phyloP scores from a whole-genome alignment of 768 basidiomycete species.

The Pholiota microspora region DNA sequence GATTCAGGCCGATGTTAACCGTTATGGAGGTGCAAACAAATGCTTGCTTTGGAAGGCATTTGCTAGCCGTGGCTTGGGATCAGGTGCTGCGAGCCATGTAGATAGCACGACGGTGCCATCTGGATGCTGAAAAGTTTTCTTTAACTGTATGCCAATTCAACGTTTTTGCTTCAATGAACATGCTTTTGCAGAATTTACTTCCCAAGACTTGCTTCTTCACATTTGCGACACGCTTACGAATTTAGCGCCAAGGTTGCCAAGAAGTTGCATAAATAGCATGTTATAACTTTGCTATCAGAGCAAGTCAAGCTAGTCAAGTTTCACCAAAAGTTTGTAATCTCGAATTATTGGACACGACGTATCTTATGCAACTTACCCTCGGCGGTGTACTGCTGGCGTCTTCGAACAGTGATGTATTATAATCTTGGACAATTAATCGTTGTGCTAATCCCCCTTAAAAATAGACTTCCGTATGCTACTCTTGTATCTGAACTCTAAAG shows the following conservation, averaged over 20 bases:
- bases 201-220: neutral
- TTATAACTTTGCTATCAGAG: neutral
- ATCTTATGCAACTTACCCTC: no score
- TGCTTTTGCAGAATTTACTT: neutral
- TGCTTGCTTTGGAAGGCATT: slow-evolving; percentile 27
- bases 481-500: no score
- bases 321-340: no score
- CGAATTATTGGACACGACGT: no score
- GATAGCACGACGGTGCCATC: slow-evolving; percentile 19
- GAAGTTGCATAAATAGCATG: neutral
- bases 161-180: no score
- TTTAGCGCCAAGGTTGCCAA: neutral
- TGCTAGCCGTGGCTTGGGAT: slow-evolving; percentile 26
- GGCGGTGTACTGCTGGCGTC: no score
- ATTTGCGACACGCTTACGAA: neutral
- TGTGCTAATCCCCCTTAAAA: no score
- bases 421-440: no score
- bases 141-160: neutral
- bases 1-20: slow-evolving; percentile 47
- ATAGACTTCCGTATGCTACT: no score
- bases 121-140: slow-evolving; percentile 15
- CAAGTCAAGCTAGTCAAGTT: no score
- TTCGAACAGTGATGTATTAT: no score
- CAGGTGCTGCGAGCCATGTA: slow-evolving; percentile 16
- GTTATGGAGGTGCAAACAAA: slow-evolving; percentile 24